Base-by-base conservation (phyloP, 106 monocot genomes). In the Acanthochlamys bracteata region DNA sequence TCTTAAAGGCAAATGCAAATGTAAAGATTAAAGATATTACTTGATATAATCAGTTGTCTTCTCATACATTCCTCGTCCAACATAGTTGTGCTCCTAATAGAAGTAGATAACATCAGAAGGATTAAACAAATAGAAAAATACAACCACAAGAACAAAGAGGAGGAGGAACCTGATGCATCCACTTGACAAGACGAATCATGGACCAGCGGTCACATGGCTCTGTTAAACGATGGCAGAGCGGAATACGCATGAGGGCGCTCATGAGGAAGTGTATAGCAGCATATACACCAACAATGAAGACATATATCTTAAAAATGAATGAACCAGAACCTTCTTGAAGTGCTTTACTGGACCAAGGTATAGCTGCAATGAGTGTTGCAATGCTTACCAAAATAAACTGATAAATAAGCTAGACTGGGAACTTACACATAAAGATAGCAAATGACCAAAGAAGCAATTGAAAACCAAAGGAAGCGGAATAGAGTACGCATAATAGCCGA, bases 11-110 rank as follows among this genome's bases (percentile, higher is more conserved):
- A 9, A 45, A 13, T 45, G 10, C 7, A 45, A 45, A 45, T 45
- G 13, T 9, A 45, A 45, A 45, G 43, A 45, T 42, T 16, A 39
- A 19, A 39, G 15, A 39, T 42, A 20, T 71, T 74, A 95, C 94
- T 84, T 95, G 61, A 95, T 75, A 75, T 75, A 90, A 68, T 90
- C 90, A 17, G 60, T 65, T 39, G 94, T 69, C 59, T 75, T 82
- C 56, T 95, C 94, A 60, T 90, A 82, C 94, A 95, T 87, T 33
- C 82, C 90, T 59, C 90, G 90, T 16, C 94, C 94, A 81, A 95
- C 90, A 78, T 84, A 95, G 66, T 90, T 71, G 43, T 87, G 79
- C 59, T 95, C 94, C 94, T 95, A 62, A 82, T 47, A 65, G 15
- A 61, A 71, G 4, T 25, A 69, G 21, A 53, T 20, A 41, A 66